Evolutionary conservation across 371 early-diverging fungal species (phyloP).

Genomic region (Mortierella sp.): DNA sequence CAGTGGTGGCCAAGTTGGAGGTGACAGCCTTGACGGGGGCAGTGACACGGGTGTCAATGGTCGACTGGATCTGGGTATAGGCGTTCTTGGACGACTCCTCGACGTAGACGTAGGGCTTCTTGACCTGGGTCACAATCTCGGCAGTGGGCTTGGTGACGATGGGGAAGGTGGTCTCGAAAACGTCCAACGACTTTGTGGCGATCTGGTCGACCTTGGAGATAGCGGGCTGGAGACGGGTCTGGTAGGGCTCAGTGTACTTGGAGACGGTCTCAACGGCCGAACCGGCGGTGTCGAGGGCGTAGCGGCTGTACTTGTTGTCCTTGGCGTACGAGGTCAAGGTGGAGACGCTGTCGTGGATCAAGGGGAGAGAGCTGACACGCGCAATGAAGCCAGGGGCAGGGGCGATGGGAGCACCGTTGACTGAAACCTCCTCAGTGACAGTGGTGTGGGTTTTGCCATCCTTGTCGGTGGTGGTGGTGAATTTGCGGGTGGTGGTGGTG

Average conservation of each 20-base stretch:
- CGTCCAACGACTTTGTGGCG: conserved; percentile 75
- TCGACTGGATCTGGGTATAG: conserved; percentile 56
- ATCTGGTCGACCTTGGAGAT: conserved; percentile 68
- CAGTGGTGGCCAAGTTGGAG: conserved; percentile 36
- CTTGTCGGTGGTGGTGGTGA: conserved; percentile 13
- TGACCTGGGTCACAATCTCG: conserved; percentile 71
- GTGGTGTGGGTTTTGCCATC: neutral
- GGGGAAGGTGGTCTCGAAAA: conserved; percentile 74
- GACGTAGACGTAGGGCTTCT: conserved; percentile 61
- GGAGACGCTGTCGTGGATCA: conserved; percentile 69
- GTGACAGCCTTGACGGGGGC: conserved; percentile 51
- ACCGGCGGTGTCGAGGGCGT: conserved; percentile 65
- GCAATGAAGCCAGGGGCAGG: conserved; percentile 65
- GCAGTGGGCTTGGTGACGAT: conserved; percentile 72
- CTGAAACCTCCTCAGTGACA: neutral
- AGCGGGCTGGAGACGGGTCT: conserved; percentile 66
- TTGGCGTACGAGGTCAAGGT: conserved; percentile 68
- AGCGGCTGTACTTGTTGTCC: conserved; percentile 68
- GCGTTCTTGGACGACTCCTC: conserved; percentile 60
- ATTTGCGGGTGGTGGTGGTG: conserved; percentile 30
- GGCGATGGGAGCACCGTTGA: conserved; percentile 46
- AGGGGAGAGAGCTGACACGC: conserved; percentile 73
- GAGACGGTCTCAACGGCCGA: conserved; percentile 61
- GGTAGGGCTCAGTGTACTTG: conserved; percentile 63
- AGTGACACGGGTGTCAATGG: conserved; percentile 54